A percentile compares a stretch with the other conserved stretches of the same genome.
Evolutionary conservation across 1,139 yeast genomes (phyloP).

Genomic region (Protomyces gravidus): DNA sequence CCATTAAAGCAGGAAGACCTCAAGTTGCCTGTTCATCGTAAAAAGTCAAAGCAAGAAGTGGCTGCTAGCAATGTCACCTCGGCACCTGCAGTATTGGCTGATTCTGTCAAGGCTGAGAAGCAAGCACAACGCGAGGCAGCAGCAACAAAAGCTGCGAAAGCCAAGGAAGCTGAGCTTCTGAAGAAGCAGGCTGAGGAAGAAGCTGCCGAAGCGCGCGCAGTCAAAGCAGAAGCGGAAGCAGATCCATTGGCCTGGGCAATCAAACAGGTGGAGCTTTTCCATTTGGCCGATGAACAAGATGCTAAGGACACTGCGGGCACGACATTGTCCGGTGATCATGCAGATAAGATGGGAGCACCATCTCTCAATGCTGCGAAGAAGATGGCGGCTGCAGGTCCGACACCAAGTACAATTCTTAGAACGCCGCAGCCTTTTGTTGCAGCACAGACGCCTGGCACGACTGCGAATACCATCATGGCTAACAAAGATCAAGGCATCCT

Average conservation of each 20-base stretch:
- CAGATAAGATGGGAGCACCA: neutral
- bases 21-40: conserved; percentile 19
- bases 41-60: conserved; percentile 3
- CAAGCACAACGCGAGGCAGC: neutral
- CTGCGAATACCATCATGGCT: conserved; percentile 4
- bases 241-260: conserved; percentile 27
- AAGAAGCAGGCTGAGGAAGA: conserved; percentile 9
- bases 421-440: conserved; percentile 21
- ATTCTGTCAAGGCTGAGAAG: neutral
- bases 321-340: neutral
- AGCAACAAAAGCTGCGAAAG: conserved; percentile 1
- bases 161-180: conserved; percentile 7
- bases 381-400: neutral
- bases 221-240: conserved; percentile 23
- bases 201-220: conserved; percentile 17
- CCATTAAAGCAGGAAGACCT: conserved; percentile 25
- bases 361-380: neutral
- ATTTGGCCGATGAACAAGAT: neutral
- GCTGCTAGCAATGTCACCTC: neutral
- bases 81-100: neutral
- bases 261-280: conserved; percentile 16
- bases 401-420: conserved; percentile 7
- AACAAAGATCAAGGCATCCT: neutral
- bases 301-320: neutral
- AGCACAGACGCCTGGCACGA: conserved; percentile 14